Base-by-base conservation (phyloP, 2,329 filamentous ascomycete genomes). In the Phaeoacremonium minimum region DNA sequence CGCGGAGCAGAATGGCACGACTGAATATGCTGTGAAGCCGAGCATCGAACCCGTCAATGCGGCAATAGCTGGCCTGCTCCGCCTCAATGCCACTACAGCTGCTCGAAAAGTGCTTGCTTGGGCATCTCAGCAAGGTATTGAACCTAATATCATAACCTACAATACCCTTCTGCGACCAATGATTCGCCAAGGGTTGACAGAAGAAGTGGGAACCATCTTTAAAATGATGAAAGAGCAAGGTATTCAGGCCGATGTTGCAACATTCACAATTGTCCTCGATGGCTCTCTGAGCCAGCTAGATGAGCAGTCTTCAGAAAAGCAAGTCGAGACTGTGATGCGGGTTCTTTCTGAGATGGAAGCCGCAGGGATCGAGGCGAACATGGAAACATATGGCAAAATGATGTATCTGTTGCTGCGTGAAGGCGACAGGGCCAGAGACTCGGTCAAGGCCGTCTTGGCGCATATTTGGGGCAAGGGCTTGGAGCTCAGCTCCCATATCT, bases 191-290 rank as follows among this genome's bases (percentile, higher is more conserved):
- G 68, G 69, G 16, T 61, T 69, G 17, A 50, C 58, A 20, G 51
- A 64, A 1, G 71, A 77, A 28, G 70, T 76, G 11, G 63, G 69
- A 30, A 55, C 55, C 4, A 50, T 87, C 11, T 64, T 88, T 4
- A 49, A 61, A 4, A 60, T 69, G 36, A 89, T 89, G 85, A 61
- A 71, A 28, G 44, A 54, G 3, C 58, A 69, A 13, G 67, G 68
- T 3, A 56, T 87, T 18, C 46, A 67, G 18, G 73, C 81, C 1
- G 78, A 89, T 53, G 66, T 71, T n/a, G 73, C 73, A 6, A 93
- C 87, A 1, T 87, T 86, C 56, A 85, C 80, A 15, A 77, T 87
- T 43, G 69, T 93, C 38, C 66, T 93, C 7, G 78, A 84, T 29
- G 74, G 73, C 50, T 57, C 75, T 42, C 61, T 77, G 49, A 51